Base-by-base conservation (phyloP, 1,284 basidiomycete species). In the Apiotrichum laibachii region DNA sequence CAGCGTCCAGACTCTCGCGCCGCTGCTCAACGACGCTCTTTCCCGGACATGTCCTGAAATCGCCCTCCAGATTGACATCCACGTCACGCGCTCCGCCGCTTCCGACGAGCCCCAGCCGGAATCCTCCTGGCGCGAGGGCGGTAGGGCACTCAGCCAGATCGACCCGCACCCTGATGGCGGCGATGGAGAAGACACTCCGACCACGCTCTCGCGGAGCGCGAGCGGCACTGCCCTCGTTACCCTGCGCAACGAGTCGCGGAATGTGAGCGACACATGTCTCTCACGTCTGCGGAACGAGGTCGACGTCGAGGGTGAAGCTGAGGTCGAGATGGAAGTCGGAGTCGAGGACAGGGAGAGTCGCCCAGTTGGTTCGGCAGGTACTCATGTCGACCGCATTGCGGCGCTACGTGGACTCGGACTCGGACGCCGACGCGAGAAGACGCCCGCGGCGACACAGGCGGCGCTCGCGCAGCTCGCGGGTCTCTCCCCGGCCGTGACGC, bases 21-120 rank as follows among this genome's bases (percentile, higher is more conserved):
- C 62, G 3, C 31, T 61, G 2, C 33, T 64, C 54, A 59, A 63
- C 55, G 53, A 47, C 39, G 53, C 58, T 37, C 31, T 62, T 21
- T 55, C 26, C 5, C 13, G 34, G 21, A 6, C 15, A 33, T 57
- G 55, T 18, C 26, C 43, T 2, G 57, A 50, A 13, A 15, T 13
- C 16, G 22, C 64, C 34, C 45, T 67, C 45, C 19, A 45, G 16
- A 48, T 63, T 37, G 61, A 69, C 50, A 49, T 69, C 8, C 61
- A 69, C 56, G 42, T 69, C 19, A 69, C 67, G 0, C 56, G 59
- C 31, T 55, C 56, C 1, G 42, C 39, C 9, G 53, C 53, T 0
- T 22, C 58, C n/a, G 55, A 40, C 33, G 61, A 63, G 43, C 61
- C 57, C 21, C 19, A 18, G 15, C 40, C 40, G 1, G 40, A 42